These are phyloP conservation scores for Aspergillus flavus DNA, from an alignment of 2,329 filamentous ascomycete species.

Conservation along the genomic window DNA sequence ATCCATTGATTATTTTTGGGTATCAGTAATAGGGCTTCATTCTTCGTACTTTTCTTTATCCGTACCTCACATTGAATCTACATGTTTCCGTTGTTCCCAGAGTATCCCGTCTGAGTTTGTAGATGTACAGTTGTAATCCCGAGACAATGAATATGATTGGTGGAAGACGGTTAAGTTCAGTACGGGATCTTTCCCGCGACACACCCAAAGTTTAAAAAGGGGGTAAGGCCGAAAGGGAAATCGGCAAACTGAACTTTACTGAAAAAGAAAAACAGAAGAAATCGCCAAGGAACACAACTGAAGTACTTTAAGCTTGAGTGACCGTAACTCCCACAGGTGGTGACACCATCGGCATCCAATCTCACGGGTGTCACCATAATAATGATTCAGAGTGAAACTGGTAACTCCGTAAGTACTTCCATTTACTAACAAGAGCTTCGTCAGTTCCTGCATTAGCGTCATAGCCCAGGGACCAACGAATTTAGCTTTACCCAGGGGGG, in stretches of 20 bases:
- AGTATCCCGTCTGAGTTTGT: background rate
- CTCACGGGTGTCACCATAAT: background rate
- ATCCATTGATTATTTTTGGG: background rate
- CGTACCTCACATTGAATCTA: constrained; percentile 1
- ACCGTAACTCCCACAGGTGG: background rate
- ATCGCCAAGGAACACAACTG: background rate
- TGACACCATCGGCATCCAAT: constrained; percentile 1
- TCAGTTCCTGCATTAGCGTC: constrained; percentile 44
- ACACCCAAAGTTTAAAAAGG: constrained; percentile 3
- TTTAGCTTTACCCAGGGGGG: constrained; percentile 13
- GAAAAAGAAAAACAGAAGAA: background rate
- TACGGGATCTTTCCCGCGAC: constrained; percentile 3
- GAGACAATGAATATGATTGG: background rate
- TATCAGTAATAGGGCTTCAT: background rate
- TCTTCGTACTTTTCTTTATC: background rate
- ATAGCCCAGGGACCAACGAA: constrained; percentile 12
- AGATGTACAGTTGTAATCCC: background rate
- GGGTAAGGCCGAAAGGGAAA: background rate
- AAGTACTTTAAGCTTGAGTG: constrained; percentile 1
- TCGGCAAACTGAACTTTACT: background rate
- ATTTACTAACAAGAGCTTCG: constrained; percentile 13
- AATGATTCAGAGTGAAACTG: constrained; percentile 18
- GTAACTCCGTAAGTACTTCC: constrained; percentile 8
- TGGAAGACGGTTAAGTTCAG: background rate
- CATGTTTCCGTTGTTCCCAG: background rate